phyloP scores from a whole-genome alignment of 352 stramenopile species.

The Plasmopara halstedii region DNA sequence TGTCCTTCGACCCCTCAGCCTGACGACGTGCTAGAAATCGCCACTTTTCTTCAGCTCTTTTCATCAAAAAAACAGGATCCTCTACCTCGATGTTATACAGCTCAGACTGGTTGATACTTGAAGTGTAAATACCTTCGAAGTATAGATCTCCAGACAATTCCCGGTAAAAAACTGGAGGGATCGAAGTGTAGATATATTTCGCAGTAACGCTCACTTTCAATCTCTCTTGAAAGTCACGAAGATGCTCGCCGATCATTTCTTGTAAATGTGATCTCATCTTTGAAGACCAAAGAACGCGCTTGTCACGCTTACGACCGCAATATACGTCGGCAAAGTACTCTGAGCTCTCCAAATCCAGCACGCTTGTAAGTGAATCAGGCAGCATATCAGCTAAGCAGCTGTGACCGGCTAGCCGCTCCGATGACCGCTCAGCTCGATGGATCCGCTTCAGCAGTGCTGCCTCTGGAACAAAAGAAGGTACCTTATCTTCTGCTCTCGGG shows the following conservation, averaged over 20 bases:
- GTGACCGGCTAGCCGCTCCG: conserved; percentile 36
- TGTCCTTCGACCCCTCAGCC: conserved; percentile 27
- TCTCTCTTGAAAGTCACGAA: conserved; percentile 57
- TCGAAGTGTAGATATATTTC: conserved; percentile 52
- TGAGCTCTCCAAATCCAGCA: conserved; percentile 57
- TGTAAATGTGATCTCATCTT: conserved; percentile 69
- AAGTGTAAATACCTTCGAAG: conserved; percentile 69
- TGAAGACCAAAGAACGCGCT: conserved; percentile 59
- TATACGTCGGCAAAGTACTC: conserved; percentile 65
- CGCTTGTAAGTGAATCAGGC: conserved; percentile 56
- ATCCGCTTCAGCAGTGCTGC: conserved; percentile 50
- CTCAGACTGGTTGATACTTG: conserved; percentile 49
- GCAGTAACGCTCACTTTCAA: conserved; percentile 44
- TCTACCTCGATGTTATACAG: conserved; percentile 56
- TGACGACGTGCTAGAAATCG: conserved; percentile 42
- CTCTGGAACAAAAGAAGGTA: conserved; percentile 46
- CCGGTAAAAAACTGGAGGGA: conserved; percentile 57
- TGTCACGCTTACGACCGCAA: conserved; percentile 44
- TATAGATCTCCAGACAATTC: conserved; percentile 73
- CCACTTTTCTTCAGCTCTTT: conserved; percentile 76
- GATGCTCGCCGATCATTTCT: conserved; percentile 62
- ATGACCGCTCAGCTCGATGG: conserved; percentile 51
- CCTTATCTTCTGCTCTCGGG: conserved; percentile 13
- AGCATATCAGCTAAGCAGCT: conserved; percentile 68
- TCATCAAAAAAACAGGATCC: conserved; percentile 67